phyloP scores from a whole-genome alignment of 2,329 filamentous ascomycete species.

The Verticillium longisporum region DNA sequence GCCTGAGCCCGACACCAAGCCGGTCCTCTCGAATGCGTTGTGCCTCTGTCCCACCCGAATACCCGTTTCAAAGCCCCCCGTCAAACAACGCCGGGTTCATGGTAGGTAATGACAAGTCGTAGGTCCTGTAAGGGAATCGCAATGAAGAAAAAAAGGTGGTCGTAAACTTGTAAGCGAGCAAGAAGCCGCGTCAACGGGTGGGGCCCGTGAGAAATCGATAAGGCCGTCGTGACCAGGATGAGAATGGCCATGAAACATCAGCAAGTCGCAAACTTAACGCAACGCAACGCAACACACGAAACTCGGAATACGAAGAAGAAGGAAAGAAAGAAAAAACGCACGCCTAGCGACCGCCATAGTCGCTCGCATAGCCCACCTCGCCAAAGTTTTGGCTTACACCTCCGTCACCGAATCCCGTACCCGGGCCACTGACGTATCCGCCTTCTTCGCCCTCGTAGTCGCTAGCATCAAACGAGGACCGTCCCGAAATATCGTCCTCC shows the following conservation, averaged over 20 bases:
- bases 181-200: not conserved
- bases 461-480: slow-evolving; percentile 75
- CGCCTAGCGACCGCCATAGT: slow-evolving; percentile 28
- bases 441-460: slow-evolving; percentile 68
- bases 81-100: not conserved
- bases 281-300: not conserved
- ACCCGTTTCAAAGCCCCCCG: not conserved
- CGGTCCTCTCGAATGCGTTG: not conserved
- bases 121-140: not conserved
- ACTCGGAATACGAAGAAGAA: not conserved
- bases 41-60: not conserved
- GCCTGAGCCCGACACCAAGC: not conserved
- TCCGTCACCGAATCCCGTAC: slow-evolving; percentile 52
- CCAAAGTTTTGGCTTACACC: slow-evolving; percentile 48
- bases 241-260: not conserved
- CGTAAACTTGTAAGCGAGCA: not conserved
- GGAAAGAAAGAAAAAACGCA: not conserved
- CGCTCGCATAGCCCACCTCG: slow-evolving; percentile 47
- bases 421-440: slow-evolving; percentile 58
- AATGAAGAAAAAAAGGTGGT: not conserved
- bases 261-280: not conserved
- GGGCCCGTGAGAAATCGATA: not conserved
- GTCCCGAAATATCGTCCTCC: slow-evolving; percentile 70
- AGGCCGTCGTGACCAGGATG: not conserved
- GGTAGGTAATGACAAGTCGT: not conserved